These are phyloP conservation scores for Ziziphus jujuba DNA, from an alignment of 306 rosid genomes.

Conservation along the genomic window DNA sequence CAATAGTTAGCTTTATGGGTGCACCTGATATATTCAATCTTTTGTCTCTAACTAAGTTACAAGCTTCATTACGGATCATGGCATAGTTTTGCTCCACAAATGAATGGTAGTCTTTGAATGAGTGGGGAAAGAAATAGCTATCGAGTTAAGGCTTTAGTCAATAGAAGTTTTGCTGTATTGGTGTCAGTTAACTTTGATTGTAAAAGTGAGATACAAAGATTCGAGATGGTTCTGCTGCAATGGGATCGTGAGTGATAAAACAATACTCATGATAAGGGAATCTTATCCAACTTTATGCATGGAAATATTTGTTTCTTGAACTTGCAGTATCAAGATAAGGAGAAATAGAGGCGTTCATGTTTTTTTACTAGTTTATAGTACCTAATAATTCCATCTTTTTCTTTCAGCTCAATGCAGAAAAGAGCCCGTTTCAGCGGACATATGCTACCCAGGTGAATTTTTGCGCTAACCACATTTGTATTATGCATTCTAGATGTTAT, in stretches of 20 bases:
- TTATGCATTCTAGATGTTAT: background rate
- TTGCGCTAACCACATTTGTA: slow-evolving; percentile 2
- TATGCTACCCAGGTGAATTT: slow-evolving; percentile 88
- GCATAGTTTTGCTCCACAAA: background rate
- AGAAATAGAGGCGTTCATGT: background rate
- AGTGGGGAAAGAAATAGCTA: slow-evolving; percentile 11
- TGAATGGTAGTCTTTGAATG: background rate
- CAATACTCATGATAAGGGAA: background rate
- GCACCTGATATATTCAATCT: background rate
- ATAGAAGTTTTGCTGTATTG: background rate
- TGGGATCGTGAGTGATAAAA: background rate
- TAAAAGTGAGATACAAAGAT: background rate
- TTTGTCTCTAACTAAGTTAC: background rate
- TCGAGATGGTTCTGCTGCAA: background rate
- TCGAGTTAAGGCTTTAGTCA: background rate
- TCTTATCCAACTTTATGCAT: background rate
- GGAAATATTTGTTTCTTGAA: background rate
- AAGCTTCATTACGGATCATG: background rate
- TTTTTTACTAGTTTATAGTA: background rate
- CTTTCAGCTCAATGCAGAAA: slow-evolving; percentile 89
- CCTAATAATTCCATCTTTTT: slow-evolving; percentile 29
- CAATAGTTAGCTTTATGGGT: background rate
- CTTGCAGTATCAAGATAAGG: background rate
- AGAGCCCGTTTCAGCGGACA: slow-evolving; percentile 98
- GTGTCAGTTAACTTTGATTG: background rate